These are phyloP conservation scores for Globisporangium ultimum DNA, from an alignment of 352 stramenopile genomes.

Conservation along the genomic window DNA sequence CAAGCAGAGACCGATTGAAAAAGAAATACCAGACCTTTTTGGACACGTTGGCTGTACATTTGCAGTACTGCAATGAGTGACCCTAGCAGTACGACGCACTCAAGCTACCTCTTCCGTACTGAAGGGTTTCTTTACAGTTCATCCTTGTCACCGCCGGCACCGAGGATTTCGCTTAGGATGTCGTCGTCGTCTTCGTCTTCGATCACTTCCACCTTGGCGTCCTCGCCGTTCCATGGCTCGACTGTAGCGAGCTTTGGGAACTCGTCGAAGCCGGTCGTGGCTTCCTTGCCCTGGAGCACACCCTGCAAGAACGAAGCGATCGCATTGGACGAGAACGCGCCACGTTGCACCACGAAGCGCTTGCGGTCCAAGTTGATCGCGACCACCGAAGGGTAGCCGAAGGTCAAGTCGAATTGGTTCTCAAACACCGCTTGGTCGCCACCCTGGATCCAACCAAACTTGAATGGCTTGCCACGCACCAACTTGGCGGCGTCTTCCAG, in stretches of 20 bases:
- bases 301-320: conserved; percentile 75
- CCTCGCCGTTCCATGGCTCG: conserved; percentile 77
- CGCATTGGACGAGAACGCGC: conserved; percentile 58
- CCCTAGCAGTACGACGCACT: too few species aligned
- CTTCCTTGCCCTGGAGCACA: conserved; percentile 66
- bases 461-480: conserved; percentile 88
- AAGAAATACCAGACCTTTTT: too few species aligned
- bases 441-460: conserved; percentile 90
- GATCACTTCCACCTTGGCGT: conserved; percentile 65
- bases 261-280: conserved; percentile 56
- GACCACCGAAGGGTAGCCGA: conserved; percentile 89
- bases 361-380: conserved; percentile 87
- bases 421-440: conserved; percentile 86
- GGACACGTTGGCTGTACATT: too few species aligned
- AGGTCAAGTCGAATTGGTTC: conserved; percentile 84
- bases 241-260: conserved; percentile 65
- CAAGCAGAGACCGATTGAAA: too few species aligned
- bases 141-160: conserved; percentile 53
- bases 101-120: background rate
- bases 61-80: too few species aligned
- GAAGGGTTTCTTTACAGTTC: conserved; percentile 50
- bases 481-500: conserved; percentile 81
- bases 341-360: conserved; percentile 78
- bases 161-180: conserved; percentile 86
- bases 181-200: conserved; percentile 84